Base-by-base conservation (phyloP, 176 grass and related monocot genomes). In the Carex parvula region DNA sequence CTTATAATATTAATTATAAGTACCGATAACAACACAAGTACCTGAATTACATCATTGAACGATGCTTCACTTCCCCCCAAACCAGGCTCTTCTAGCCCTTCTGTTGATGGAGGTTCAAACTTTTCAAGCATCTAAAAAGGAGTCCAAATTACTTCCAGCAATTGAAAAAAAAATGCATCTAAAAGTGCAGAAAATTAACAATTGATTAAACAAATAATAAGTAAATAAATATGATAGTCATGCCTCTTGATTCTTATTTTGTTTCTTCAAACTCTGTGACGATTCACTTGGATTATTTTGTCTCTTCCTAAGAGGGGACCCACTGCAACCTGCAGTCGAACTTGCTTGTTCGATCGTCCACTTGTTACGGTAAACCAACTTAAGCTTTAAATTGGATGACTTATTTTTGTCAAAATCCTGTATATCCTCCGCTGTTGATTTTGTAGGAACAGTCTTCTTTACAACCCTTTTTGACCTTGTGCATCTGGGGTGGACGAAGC, bases 211-310 rank as follows among this genome's bases (percentile, higher is more conserved):
- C 24, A 71, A 58, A 77, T 8, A 44, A 44, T 1, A 44, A 44
- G 7, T 53, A 72, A 83, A 73, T 30, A 56, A 16, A 50, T 24
- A 75, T 9, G 66, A 41, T 39, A 41, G 1, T 2, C 87, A 26
- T 26, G 92, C 94, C 94, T 91, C 87, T 79, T 82, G 26, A 62
- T 94, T 84, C 84, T 82, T 80, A 82, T 84, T 83, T 79, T 87
- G 89, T 89, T 95, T 85, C 80, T 86, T 91, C 20, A 77, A 79
- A 81, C 70, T 88, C 63, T 81, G 87, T 83, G 83, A 70, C 85
- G 74, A 83, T 64, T 84, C 85, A 79, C 41, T 84, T 46, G 73
- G 78, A 86, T 95, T 79, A 5, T 68, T 79, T 26, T 81, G 87
- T 91, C 84, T 92, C 73, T 86, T 82, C 86, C 91, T 94, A 60